phyloP scores from a whole-genome alignment of 495 filamentous ascomycete genomes.

The Trichoderma asperelloides region DNA sequence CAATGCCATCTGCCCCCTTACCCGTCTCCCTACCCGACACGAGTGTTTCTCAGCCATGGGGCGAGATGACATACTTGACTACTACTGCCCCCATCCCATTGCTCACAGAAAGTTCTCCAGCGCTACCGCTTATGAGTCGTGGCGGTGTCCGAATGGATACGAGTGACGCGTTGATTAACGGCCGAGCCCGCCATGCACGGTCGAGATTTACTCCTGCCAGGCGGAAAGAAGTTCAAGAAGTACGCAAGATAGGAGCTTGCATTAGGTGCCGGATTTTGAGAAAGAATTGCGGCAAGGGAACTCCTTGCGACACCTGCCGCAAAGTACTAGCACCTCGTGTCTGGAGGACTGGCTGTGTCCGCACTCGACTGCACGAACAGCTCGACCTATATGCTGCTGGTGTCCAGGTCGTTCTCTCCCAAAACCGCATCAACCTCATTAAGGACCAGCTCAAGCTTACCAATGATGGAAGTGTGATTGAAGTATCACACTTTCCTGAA shows the following conservation, averaged over 20 bases:
- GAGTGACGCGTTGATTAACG: slow-evolving; percentile 18
- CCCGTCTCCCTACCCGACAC: slow-evolving; percentile 11
- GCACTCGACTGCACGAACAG: slow-evolving; percentile 64
- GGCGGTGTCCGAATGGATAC: slow-evolving; percentile 38
- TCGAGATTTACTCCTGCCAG: slow-evolving; percentile 59
- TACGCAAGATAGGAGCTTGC: slow-evolving; percentile 74
- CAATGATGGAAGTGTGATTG: slow-evolving; percentile 51
- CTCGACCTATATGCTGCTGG: slow-evolving; percentile 64
- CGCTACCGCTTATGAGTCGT: slow-evolving; percentile 19
- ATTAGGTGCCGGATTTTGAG: slow-evolving; percentile 80
- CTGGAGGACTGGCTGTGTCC: slow-evolving; percentile 73
- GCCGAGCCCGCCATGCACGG: slow-evolving; percentile 38
- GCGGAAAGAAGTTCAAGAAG: slow-evolving; percentile 70
- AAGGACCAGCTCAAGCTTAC: slow-evolving; percentile 49
- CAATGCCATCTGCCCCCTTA: neutral
- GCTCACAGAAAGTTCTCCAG: slow-evolving; percentile 13
- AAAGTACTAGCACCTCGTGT: slow-evolving; percentile 69
- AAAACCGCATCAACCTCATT: slow-evolving; percentile 52
- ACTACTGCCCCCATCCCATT: slow-evolving; percentile 18
- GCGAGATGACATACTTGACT: slow-evolving; percentile 32
- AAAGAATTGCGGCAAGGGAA: slow-evolving; percentile 74
- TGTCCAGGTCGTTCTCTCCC: slow-evolving; percentile 59
- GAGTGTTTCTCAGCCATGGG: slow-evolving; percentile 30
- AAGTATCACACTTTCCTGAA: slow-evolving; percentile 61
- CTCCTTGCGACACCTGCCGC: slow-evolving; percentile 71